phyloP scores from a whole-genome alignment of 169 alveolate genomes.

The Theileria parva region DNA sequence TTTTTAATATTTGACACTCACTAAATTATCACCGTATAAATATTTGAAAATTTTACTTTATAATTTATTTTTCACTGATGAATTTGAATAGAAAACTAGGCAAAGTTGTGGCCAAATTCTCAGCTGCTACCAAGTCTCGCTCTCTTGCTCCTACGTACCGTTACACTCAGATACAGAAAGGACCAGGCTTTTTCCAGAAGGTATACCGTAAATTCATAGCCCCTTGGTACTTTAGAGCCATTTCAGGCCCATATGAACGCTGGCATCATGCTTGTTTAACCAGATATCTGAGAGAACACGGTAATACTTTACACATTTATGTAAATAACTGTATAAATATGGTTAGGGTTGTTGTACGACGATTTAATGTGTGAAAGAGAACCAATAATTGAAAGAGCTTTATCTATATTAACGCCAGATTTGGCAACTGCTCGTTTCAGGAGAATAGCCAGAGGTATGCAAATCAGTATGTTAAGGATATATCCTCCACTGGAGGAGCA shows the following conservation, averaged over 20 bases:
- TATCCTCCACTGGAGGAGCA: slow-evolving; percentile 78
- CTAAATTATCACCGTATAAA: not conserved
- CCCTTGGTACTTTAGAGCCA: slow-evolving; percentile 79
- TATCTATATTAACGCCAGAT: slow-evolving; percentile 78
- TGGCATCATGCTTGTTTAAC: slow-evolving; percentile 84
- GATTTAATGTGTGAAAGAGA: slow-evolving; percentile 80
- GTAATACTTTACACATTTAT: slow-evolving; percentile 34
- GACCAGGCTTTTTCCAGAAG: slow-evolving; percentile 39
- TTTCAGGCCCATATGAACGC: slow-evolving; percentile 82
- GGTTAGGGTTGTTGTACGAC: slow-evolving; percentile 81
- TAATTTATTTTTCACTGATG: not conserved
- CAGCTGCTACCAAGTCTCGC: slow-evolving; percentile 31
- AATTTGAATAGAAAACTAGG: slow-evolving; percentile 47
- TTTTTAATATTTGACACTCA: not conserved
- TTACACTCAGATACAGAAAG: not conserved
- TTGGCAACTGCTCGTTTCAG: slow-evolving; percentile 76
- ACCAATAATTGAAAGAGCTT: slow-evolving; percentile 84
- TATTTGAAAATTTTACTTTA: not conserved
- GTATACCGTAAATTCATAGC: slow-evolving; percentile 63
- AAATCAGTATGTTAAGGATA: slow-evolving; percentile 70
- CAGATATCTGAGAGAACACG: slow-evolving; percentile 81
- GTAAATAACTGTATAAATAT: not conserved
- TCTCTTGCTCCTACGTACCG: slow-evolving; percentile 53
- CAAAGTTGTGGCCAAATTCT: slow-evolving; percentile 49
- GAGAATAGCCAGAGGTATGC: slow-evolving; percentile 80